These are phyloP conservation scores for Globomyces pollinis-pini DNA, from an alignment of 192 early-diverging fungal species.

Conservation along the genomic window DNA sequence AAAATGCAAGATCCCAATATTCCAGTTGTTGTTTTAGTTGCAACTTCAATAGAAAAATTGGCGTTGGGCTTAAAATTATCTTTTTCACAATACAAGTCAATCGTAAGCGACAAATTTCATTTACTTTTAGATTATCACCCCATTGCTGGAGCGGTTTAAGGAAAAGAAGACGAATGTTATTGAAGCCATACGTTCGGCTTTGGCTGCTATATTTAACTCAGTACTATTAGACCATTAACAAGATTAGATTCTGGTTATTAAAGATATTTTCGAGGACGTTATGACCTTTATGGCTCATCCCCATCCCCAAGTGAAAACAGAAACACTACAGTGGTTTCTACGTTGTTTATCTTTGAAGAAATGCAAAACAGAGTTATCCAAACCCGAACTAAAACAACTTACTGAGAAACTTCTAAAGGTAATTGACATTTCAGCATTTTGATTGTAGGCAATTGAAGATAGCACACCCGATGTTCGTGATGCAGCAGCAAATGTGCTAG, in stretches of 20 bases:
- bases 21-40: constrained; percentile 66
- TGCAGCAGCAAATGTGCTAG: constrained; percentile 73
- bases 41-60: constrained; percentile 75
- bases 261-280: constrained; percentile 75
- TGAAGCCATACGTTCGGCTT: constrained; percentile 67
- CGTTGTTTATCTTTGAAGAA: constrained; percentile 59
- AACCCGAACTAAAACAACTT: constrained; percentile 71
- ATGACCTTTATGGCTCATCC: constrained; percentile 67
- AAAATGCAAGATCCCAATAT: constrained; percentile 76
- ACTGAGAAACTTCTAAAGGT: constrained; percentile 67
- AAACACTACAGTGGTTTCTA: constrained; percentile 64
- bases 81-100: constrained; percentile 72
- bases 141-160: constrained; percentile 87
- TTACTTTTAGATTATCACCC: too few species aligned
- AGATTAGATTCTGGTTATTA: constrained; percentile 22
- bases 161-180: constrained; percentile 88
- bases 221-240: constrained; percentile 27
- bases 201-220: constrained; percentile 78
- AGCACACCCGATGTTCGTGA: constrained; percentile 76
- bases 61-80: constrained; percentile 68
- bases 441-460: too few species aligned
- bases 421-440: too few species aligned
- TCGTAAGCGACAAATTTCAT: too few species aligned
- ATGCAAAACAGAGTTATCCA: constrained; percentile 62
- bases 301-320: constrained; percentile 84